These are phyloP conservation scores for Mycena sp. DNA, from an alignment of 1,284 basidiomycete genomes.

Conservation along the genomic window DNA sequence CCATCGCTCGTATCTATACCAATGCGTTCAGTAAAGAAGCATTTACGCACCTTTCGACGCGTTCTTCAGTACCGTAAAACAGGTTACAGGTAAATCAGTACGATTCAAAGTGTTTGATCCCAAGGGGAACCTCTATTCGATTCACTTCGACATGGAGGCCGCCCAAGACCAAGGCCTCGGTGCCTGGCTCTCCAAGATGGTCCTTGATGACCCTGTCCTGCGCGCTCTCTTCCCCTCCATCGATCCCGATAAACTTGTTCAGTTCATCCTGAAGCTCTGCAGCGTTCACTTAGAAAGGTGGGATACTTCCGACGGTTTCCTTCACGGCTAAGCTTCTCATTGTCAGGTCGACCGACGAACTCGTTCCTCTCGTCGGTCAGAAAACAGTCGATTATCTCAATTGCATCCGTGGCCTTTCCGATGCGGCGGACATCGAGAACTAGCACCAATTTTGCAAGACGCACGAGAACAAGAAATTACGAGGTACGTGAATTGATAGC, in stretches of 20 bases:
- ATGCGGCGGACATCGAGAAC: neutral
- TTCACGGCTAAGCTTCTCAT: no score
- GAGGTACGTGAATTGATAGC: neutral
- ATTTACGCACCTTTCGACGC: constrained; percentile 7
- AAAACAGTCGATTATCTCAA: no score
- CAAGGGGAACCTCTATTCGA: constrained; percentile 4
- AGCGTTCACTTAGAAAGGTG: constrained; percentile 15
- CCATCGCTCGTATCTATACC: neutral
- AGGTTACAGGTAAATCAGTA: neutral
- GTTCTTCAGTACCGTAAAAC: neutral
- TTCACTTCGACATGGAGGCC: no score
- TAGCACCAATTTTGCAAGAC: constrained; percentile 1
- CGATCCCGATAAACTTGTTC: constrained; percentile 1
- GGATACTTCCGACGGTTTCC: neutral
- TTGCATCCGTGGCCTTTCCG: neutral
- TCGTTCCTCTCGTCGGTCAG: no score
- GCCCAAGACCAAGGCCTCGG: constrained; percentile 15
- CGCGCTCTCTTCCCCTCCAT: neutral
- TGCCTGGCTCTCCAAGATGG: neutral
- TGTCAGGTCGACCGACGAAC: no score
- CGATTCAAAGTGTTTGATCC: constrained; percentile 10
- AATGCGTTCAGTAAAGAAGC: neutral
- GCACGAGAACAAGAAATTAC: no score
- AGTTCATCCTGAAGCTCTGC: constrained; percentile 2
- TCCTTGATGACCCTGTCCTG: neutral